Conservation (phyloP, 192 early-diverging fungal genomes). For the Backusella mclennaniae region DNA sequence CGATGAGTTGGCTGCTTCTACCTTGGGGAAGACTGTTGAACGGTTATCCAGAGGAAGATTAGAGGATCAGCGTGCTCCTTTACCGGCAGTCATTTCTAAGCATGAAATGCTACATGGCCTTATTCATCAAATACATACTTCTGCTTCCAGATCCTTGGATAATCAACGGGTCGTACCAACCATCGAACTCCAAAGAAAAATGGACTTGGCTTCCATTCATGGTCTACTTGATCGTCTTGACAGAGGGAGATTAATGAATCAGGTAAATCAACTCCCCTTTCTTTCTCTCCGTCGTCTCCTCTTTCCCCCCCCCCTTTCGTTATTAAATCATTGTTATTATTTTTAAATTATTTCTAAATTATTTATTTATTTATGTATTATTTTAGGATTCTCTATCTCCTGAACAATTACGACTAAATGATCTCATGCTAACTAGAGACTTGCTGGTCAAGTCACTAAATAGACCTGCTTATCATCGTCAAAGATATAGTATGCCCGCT, state of each 20-base stretch:
- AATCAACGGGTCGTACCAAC: conserved; percentile 49
- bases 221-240: conserved; percentile 41
- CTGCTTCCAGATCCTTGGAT: conserved; percentile 40
- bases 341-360: conserved; percentile 1
- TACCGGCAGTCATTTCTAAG: conserved; percentile 2
- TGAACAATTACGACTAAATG: conserved; percentile 45
- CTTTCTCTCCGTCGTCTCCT: neutral
- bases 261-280: conserved; percentile 31
- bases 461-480: conserved; percentile 35
- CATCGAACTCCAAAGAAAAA: conserved; percentile 32
- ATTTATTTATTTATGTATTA: neutral
- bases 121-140: conserved; percentile 48
- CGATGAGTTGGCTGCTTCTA: conserved; percentile 41
- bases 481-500: conserved; percentile 43
- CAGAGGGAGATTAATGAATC: conserved; percentile 42
- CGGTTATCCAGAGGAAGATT: conserved; percentile 42
- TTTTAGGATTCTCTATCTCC: conserved; percentile 51
- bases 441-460: conserved; percentile 41
- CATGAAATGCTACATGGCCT: conserved; percentile 45
- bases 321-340: neutral
- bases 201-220: conserved; percentile 45
- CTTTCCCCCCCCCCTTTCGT: neutral
- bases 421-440: conserved; percentile 44
- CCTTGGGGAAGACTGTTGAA: conserved; percentile 42
- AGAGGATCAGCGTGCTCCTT: conserved; percentile 36